Conservation (phyloP, 768 basidiomycete species). For the Lactarius indigo region DNA sequence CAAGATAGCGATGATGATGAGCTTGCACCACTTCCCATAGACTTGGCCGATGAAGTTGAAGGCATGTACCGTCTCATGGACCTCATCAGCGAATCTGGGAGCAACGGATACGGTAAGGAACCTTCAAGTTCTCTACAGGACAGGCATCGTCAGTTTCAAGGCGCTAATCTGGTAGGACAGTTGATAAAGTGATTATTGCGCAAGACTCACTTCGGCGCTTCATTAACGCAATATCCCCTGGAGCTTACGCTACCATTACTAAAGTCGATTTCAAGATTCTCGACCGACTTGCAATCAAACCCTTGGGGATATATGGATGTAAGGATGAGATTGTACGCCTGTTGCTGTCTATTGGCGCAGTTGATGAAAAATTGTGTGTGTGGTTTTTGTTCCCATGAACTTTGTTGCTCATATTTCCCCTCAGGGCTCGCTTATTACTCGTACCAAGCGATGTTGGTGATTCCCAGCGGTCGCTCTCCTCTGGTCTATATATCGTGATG, state of each 20-base stretch:
- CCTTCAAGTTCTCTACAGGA: neutral
- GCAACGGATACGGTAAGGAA: slow-evolving; percentile 45
- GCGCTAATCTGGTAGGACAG: slow-evolving; percentile 30
- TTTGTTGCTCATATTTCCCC: neutral
- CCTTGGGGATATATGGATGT: slow-evolving; percentile 55
- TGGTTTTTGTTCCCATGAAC: neutral
- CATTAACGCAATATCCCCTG: slow-evolving; percentile 46
- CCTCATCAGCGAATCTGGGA: slow-evolving; percentile 47
- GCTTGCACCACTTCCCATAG: neutral
- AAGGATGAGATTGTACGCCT: slow-evolving; percentile 47
- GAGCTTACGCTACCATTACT: slow-evolving; percentile 49
- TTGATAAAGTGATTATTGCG: slow-evolving; percentile 59
- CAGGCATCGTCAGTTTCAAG: neutral
- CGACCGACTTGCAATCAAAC: slow-evolving; percentile 44
- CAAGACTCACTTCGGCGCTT: slow-evolving; percentile 46
- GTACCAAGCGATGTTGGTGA: slow-evolving; percentile 15
- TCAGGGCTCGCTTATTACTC: slow-evolving; percentile 27
- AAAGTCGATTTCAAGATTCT: slow-evolving; percentile 53
- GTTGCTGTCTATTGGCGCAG: slow-evolving; percentile 34
- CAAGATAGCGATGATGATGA: neutral
- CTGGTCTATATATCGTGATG: slow-evolving; percentile 47
- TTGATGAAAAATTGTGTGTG: slow-evolving; percentile 44
- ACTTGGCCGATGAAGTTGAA: neutral
- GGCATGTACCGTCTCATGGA: neutral
- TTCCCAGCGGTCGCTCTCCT: slow-evolving; percentile 35